Base-by-base conservation (phyloP, 352 stramenopile genomes). In the Globisporangium rhizosaccharum region DNA sequence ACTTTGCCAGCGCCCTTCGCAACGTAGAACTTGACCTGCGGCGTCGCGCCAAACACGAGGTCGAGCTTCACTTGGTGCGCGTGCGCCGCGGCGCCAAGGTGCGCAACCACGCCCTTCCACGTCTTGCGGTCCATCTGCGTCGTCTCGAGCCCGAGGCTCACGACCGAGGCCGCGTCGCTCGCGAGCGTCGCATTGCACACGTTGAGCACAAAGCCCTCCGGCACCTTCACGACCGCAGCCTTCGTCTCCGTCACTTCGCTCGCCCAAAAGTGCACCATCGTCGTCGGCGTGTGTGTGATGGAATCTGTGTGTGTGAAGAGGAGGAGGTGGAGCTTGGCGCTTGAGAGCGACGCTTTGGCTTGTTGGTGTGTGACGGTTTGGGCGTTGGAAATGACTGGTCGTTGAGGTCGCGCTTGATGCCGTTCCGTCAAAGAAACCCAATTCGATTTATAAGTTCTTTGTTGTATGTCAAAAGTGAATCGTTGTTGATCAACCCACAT, bases 1-100 rank as follows among this genome's bases (percentile, higher is more conserved):
- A 94, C 72, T 18, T 66, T 74, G 39, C 78, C 80, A 0, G 65
- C 63, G 47, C 84, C 84, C 56, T 79, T 80, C 15, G 72, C 65
- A 52, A 94, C 49, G 65, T 81, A 88, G 46, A 94, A 91, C 67
- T 92, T 94, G 60, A 88, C 67, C 65, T 88, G 76, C 56, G 72
- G 63, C 36, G 56, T 44, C 3, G 52, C 53, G 51, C 71, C 70
- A 52, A 94, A 87, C 11, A 94, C 84, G n/a, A 94, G 62, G 67
- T 94, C 84, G 25, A 94, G 65, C 63, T 94, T 94, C 39, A 83
- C 69, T 61, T 90, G 78, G 56, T 84, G 68, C 36, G 71, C 74
- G 62, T 82, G 67, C 52, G 48, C 60, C 6, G 67, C 62, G 10
- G 58, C 63, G 49, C 76, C 76, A 44, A 91, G 64, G 53, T 91